Evolutionary conservation across 2,329 filamentous ascomycete genomes (phyloP), one percentile per base, ranked within the genome.

Genomic region (Escovopsis weberi): DNA sequence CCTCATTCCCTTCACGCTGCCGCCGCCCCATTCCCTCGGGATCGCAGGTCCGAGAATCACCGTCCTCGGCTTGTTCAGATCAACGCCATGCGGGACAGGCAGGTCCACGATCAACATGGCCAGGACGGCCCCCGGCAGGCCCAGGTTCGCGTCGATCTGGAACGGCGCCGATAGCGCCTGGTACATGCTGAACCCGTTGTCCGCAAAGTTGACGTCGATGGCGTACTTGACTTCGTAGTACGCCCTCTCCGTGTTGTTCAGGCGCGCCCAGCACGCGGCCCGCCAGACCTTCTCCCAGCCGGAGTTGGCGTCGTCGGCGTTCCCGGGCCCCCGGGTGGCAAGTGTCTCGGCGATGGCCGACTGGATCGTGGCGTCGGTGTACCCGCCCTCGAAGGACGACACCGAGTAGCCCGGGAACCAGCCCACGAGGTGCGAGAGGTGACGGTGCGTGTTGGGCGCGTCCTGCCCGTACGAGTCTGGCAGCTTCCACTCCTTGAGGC

Each of bases 221-320:
- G 70, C 64, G 34, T 68, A 68, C 5, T 63, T 59, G 12, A 74
- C 55, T 43, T 72, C 62, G 15, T 60, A 61, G 47, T 75, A 64
- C 0, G 74, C 70, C 43, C 55, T 47, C 0, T 63, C 62, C 0
- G 70, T 70, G 9, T 73, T 60, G 43, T 75, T 74, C 0, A 77
- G 58, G 0, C 68, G 55, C 0, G 71, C 70, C 72, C 72, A 77
- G 53, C 69, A 74, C 0, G 73, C 71, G 0, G 65, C 55, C 0
- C 74, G 66, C 73, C 73, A 76, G 1, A 75, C 67, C 46, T 77
- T 77, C 15, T 63, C 69, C 74, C 73, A 77, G 0, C 72, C 73
- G 0, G 72, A 62, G 47, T 77, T 70, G 1, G 67, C 63, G 40
- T 76, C 71, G 1, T 51, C 48, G 0, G 54, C 61, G 23, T 64